Base-by-base conservation (phyloP, 208 protist species). In the Wallacemonas sp. region DNA sequence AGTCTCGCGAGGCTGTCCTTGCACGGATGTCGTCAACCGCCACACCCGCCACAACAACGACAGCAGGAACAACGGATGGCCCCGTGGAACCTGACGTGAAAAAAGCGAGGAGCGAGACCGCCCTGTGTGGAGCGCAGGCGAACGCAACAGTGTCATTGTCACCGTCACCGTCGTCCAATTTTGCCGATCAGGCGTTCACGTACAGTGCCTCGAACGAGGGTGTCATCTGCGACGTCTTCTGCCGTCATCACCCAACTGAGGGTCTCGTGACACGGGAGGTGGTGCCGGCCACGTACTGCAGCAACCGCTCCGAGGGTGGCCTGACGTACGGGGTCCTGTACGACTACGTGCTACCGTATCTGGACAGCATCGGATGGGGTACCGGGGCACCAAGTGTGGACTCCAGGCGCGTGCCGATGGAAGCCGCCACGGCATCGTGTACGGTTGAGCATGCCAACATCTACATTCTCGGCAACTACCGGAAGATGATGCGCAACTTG, bases 391-490 rank as follows among this genome's bases (percentile, higher is more conserved):
- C 56, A 19, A 24, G 5, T 36, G 60, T 34, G n/a, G 24, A 65
- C 26, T 24, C 26, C n/a, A 21, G 26, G 11, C 62, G 16, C 44
- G 66, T 48, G 33, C 49, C 11, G 27, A 72, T 72, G 11, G 64
- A 79, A 19, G 74, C 75, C 5, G 80, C 81, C 12, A 80, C 76
- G 4, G 58, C 90, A 14, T 70, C 72, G 12, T 80, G 70, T 49
- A 64, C 58, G 26, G 60, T 92, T 9, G 56, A 75, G 33, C 90
- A 95, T 62, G 62, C 82, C 2, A 91, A 94, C 70, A 85, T 96
- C 61, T 89, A 85, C 69, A 47, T 96, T 26, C 82, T 92, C 47
- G 91, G 91, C 11, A 91, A 80, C 58, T 96, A 96, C 62, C 74
- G 86, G 43, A 96, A 96, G 58, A 78, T 90, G 82, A 81, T 79